phyloP scores from a whole-genome alignment of 2,329 filamentous ascomycete species.

The Paraphaeosphaeria sporulosa region DNA sequence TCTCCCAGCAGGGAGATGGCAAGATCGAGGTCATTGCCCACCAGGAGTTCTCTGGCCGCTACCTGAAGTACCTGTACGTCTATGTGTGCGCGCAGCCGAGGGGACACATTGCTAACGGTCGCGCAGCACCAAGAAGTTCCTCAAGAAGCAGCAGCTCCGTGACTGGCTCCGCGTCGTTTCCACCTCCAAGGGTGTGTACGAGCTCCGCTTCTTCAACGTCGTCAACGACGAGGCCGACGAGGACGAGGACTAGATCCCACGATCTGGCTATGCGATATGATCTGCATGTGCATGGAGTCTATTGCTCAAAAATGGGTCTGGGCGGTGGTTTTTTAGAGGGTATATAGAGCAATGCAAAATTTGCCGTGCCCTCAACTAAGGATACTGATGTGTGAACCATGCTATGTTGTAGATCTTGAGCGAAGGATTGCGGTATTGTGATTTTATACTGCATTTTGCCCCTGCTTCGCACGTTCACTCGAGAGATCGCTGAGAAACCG shows the following conservation, averaged over 20 bases:
- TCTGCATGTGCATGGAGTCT: slow-evolving; percentile 29
- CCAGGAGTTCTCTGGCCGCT: slow-evolving; percentile 97
- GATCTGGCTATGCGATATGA: slow-evolving; percentile 24
- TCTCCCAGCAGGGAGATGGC: slow-evolving; percentile 91
- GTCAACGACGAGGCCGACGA: slow-evolving; percentile 98
- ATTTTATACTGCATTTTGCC: background rate
- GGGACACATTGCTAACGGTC: slow-evolving; percentile 11
- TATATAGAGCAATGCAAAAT: slow-evolving; percentile 37
- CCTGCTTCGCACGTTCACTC: too few relatives aligned
- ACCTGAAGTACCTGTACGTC: slow-evolving; percentile 98
- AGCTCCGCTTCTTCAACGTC: slow-evolving; percentile 99
- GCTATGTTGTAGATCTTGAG: background rate
- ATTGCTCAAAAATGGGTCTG: slow-evolving; percentile 28
- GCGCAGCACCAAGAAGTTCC: slow-evolving; percentile 97
- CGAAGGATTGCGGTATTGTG: too few relatives aligned
- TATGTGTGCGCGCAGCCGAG: slow-evolving; percentile 7
- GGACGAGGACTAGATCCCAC: slow-evolving; percentile 86
- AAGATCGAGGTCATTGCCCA: slow-evolving; percentile 98
- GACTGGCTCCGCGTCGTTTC: slow-evolving; percentile 99
- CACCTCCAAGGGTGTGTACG: slow-evolving; percentile 97
- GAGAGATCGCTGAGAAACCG: too few relatives aligned
- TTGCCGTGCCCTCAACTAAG: slow-evolving; percentile 8
- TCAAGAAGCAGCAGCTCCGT: slow-evolving; percentile 99
- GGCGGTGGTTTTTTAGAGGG: slow-evolving; percentile 28
- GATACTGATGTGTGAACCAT: background rate